A percentile compares a stretch with the other conserved stretches of the same genome.
These are phyloP conservation scores for Tylopilus orsonianus DNA, from an alignment of 1,284 basidiomycete species.

Conservation along the genomic window DNA sequence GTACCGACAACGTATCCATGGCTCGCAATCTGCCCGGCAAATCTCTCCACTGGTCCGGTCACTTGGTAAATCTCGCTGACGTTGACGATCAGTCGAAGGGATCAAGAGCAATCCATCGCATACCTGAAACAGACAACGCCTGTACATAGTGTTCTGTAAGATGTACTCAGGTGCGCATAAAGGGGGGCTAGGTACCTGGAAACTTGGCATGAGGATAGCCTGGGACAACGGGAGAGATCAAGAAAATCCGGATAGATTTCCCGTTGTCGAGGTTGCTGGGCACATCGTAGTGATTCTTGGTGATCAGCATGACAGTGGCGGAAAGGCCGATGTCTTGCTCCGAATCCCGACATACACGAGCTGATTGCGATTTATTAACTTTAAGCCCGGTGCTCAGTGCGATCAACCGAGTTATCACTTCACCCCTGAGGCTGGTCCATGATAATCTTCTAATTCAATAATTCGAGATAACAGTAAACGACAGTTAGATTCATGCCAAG, in stretches of 20 bases:
- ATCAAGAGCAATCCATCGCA: not conserved
- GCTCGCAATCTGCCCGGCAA: constrained; percentile 89
- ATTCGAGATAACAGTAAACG: too few relatives aligned
- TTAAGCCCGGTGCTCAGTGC: too few relatives aligned
- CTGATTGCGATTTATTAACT: not conserved
- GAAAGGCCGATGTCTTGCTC: not conserved
- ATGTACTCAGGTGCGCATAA: not conserved
- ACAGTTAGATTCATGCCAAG: too few relatives aligned
- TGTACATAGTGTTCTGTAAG: constrained; percentile 29
- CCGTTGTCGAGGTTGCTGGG: constrained; percentile 66
- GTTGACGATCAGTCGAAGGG: constrained; percentile 3
- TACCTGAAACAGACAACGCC: constrained; percentile 81
- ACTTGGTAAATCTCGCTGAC: constrained; percentile 83
- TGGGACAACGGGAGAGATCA: constrained; percentile 68
- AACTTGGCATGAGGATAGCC: constrained; percentile 82
- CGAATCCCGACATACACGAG: not conserved
- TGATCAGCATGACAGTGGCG: constrained; percentile 72
- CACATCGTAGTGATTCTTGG: constrained; percentile 75
- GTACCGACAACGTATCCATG: constrained; percentile 80
- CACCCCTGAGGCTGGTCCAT: too few relatives aligned
- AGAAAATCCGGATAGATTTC: constrained; percentile 73
- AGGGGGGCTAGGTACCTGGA: constrained; percentile 49
- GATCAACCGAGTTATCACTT: too few relatives aligned
- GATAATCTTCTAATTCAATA: too few relatives aligned
- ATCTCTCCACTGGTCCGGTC: constrained; percentile 84